phyloP scores from a whole-genome alignment of 179 eudicot genomes.

The Vitellaria paradoxa region DNA sequence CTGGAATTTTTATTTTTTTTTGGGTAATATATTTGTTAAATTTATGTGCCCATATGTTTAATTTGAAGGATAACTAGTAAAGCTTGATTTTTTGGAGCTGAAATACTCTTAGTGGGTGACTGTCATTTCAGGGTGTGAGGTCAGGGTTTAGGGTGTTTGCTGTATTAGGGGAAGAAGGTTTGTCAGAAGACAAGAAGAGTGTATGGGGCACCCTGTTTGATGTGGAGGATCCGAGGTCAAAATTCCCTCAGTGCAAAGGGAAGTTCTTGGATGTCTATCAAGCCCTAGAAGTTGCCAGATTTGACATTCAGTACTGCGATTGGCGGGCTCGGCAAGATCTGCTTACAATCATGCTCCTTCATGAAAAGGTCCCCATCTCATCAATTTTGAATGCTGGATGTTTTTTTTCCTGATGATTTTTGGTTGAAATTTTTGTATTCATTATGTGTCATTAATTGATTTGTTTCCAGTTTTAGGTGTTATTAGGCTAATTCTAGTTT shows the following conservation, averaged over 20 bases:
- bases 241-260: constrained; percentile 59
- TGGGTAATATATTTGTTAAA: neutral
- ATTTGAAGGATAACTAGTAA: neutral
- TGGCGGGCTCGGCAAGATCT: constrained; percentile 98
- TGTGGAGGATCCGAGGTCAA: constrained; percentile 85
- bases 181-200: constrained; percentile 57
- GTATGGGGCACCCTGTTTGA: constrained; percentile 70
- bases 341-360: constrained; percentile 83
- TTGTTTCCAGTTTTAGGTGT: neutral
- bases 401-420: neutral
- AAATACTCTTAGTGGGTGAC: neutral
- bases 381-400: neutral
- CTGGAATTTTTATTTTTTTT: neutral
- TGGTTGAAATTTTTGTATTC: neutral
- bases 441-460: neutral
- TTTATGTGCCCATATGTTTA: neutral
- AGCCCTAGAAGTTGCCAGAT: constrained; percentile 85
- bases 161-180: constrained; percentile 65
- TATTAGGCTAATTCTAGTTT: constrained; percentile 18
- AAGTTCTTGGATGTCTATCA: constrained; percentile 76
- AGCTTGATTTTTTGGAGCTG: neutral
- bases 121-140: constrained; percentile 33
- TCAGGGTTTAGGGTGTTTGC: constrained; percentile 68
- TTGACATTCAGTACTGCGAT: constrained; percentile 85
- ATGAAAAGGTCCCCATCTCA: constrained; percentile 60